Conservation (phyloP, 1,139 yeast species). For the Yamadazyma oceani region DNA sequence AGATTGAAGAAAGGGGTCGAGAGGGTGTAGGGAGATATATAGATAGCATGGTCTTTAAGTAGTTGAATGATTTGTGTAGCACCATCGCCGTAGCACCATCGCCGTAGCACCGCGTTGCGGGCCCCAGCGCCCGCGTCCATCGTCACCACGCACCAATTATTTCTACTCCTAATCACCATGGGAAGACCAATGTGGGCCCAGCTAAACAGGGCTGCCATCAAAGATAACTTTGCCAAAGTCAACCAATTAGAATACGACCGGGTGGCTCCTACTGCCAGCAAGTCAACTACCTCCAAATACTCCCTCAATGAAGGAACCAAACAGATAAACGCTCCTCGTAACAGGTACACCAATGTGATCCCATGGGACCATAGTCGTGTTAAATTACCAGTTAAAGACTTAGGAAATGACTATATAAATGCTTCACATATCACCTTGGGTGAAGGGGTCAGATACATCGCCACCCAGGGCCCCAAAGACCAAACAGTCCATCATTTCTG, state of each 20-base stretch:
- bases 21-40: too few species aligned
- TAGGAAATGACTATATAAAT: conserved; percentile 34
- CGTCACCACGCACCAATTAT: too few species aligned
- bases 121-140: too few species aligned
- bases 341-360: conserved; percentile 43
- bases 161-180: conserved; percentile 3
- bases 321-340: conserved; percentile 21
- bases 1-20: conserved; percentile 33
- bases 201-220: neutral
- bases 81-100: too few species aligned
- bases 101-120: too few species aligned
- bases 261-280: neutral
- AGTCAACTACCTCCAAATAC: conserved; percentile 8
- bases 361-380: conserved; percentile 45
- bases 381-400: conserved; percentile 21
- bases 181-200: conserved; percentile 13
- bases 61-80: too few species aligned
- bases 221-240: conserved; percentile 9
- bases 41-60: too few species aligned
- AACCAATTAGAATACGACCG: conserved; percentile 10
- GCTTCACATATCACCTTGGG: conserved; percentile 36
- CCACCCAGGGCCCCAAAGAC: conserved; percentile 62
- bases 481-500: conserved; percentile 72
- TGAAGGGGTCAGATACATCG: conserved; percentile 29
- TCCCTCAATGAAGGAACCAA: neutral